phyloP scores from a whole-genome alignment of 1,284 basidiomycete species.

The Psilocybe mexicana region DNA sequence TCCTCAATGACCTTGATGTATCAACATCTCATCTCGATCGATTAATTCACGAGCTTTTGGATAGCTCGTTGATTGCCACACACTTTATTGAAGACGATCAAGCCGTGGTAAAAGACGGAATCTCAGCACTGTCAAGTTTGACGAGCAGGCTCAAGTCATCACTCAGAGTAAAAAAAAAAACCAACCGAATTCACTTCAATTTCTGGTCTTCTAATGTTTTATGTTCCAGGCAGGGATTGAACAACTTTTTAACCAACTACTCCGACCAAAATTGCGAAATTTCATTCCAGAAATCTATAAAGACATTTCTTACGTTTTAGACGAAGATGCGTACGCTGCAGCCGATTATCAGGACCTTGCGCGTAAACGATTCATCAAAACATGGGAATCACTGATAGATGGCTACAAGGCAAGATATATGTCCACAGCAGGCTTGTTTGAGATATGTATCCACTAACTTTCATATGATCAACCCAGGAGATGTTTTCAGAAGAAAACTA shows the following conservation, averaged over 20 bases:
- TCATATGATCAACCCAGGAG: slow-evolving; percentile 48
- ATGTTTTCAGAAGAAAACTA: slow-evolving; percentile 88
- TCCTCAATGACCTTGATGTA: slow-evolving; percentile 88
- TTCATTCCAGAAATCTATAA: slow-evolving; percentile 88
- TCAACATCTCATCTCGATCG: slow-evolving; percentile 86
- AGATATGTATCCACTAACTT: not conserved
- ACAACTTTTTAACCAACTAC: slow-evolving; percentile 91
- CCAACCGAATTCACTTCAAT: not conserved
- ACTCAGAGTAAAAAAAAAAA: slow-evolving; percentile 55
- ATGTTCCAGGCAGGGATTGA: slow-evolving; percentile 76
- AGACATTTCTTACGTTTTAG: slow-evolving; percentile 85
- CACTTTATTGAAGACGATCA: slow-evolving; percentile 70
- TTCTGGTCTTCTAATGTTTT: slow-evolving; percentile 11
- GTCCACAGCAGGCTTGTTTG: not conserved
- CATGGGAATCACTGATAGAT: slow-evolving; percentile 83
- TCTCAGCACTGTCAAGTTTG: slow-evolving; percentile 53
- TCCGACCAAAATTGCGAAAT: slow-evolving; percentile 82
- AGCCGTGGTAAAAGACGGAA: slow-evolving; percentile 41
- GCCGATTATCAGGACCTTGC: slow-evolving; percentile 87
- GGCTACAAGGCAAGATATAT: slow-evolving; percentile 73
- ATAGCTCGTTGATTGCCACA: slow-evolving; percentile 59
- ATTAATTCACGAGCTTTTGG: slow-evolving; percentile 69
- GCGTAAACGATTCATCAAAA: slow-evolving; percentile 84
- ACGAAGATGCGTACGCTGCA: slow-evolving; percentile 83
- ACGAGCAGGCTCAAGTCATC: slow-evolving; percentile 69